Evolutionary conservation across 306 rosid species (phyloP).

Genomic region (Dryas alaskensis): DNA sequence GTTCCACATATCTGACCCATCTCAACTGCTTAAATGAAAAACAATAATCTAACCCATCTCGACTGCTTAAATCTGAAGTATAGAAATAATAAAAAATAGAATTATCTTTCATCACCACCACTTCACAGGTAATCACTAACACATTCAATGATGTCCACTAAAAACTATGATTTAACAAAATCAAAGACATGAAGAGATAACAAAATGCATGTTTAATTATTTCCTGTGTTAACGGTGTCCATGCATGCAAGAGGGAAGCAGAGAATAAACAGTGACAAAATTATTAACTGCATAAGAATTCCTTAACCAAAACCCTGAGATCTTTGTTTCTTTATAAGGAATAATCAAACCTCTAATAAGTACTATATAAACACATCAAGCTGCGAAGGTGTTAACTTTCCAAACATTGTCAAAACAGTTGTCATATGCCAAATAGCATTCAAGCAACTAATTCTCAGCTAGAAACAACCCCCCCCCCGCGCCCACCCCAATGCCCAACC

Average conservation of each 20-base stretch:
- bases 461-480: background rate
- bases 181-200: background rate
- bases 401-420: background rate
- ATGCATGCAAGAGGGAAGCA: background rate
- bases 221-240: background rate
- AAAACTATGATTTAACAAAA: background rate
- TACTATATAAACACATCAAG: background rate
- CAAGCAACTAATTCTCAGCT: background rate
- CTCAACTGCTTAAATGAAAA: conserved; percentile 8
- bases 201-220: background rate
- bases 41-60: too few species aligned
- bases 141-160: background rate
- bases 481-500: too few species aligned
- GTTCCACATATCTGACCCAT: conserved; percentile 15
- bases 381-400: background rate
- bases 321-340: background rate
- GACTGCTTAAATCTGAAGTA: background rate
- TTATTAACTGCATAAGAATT: conserved; percentile 1
- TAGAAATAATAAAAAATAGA: background rate
- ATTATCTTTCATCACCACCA: background rate
- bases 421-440: background rate
- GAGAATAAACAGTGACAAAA: background rate
- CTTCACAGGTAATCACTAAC: background rate
- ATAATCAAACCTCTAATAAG: background rate
- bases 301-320: background rate